A percentile compares a stretch with the other conserved stretches of the same genome.
Evolutionary conservation across 164 flowering plant genomes (phyloP).

Genomic region (Macadamia integrifolia): DNA sequence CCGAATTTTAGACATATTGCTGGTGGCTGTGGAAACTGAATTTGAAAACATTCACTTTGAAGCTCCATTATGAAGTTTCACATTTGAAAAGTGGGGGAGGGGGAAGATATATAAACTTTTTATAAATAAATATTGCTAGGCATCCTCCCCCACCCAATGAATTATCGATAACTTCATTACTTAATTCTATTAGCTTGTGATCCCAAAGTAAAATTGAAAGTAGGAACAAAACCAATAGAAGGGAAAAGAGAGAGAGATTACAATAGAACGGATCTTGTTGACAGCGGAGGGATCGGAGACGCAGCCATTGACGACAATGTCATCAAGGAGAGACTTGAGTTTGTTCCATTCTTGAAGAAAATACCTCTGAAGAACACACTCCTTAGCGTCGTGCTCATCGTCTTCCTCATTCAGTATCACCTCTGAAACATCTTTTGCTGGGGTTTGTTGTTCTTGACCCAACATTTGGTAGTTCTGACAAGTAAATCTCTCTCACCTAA

Average conservation of each 20-base stretch:
- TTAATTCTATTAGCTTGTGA: background rate
- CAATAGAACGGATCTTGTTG: conserved; percentile 81
- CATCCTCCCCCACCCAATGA: background rate
- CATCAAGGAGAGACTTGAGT: conserved; percentile 72
- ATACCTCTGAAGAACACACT: conserved; percentile 61
- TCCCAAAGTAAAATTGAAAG: background rate
- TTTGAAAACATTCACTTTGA: background rate
- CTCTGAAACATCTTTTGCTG: background rate
- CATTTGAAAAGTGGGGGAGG: background rate
- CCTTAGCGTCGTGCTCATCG: conserved; percentile 74
- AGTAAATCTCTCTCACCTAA: too few relatives aligned
- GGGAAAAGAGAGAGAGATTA: conserved; percentile 20
- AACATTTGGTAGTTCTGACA: background rate
- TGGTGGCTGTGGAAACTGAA: background rate
- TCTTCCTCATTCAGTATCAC: conserved; percentile 30
- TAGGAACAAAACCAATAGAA: background rate
- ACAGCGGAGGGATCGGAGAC: conserved; percentile 60
- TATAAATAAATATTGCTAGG: background rate
- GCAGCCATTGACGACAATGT: conserved; percentile 58
- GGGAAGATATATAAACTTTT: too few relatives aligned
- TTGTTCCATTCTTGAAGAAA: conserved; percentile 84
- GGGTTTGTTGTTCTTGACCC: background rate
- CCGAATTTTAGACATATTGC: too few relatives aligned
- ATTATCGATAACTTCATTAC: too few relatives aligned
- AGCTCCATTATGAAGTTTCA: background rate